Base-by-base conservation (phyloP, 352 stramenopile species). In the Pythium vanterpoolii region DNA sequence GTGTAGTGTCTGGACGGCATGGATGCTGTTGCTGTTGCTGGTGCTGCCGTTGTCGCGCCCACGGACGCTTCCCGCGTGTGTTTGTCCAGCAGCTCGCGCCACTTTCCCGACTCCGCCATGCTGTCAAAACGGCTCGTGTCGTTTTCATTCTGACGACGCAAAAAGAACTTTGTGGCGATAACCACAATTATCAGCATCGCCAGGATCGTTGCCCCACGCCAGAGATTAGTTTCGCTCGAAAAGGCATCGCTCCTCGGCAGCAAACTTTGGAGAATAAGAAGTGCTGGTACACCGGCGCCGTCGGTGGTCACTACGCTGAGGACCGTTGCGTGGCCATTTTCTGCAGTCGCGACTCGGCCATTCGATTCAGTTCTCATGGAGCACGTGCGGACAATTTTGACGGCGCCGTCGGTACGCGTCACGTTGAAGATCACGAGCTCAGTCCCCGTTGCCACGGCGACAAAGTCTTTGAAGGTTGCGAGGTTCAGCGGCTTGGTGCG, bases 401-500 rank as follows among this genome's bases (percentile, higher is more conserved):
- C 27, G 2, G 23, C 18, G 27, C 46, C 46, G 16, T 39, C 48
- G 33, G 1, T 28, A 4, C 51, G 42, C 1, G 42, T 56, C 21
- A 63, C 26, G 7, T 30, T 63, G 8, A 60, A 68, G 1, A 68
- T 11, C 11, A 44, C 21, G 30, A 68, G 30, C 33, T 56, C 38
- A 2, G 9, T 55, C 9, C 21, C 6, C 11, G 44, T 40, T 1
- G 61, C 38, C 0, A 48, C 46, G 0, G 56, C 24, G 6, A 68
- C n/a, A 27, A 60, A 28, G 5, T 42, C 34, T 34, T 63, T 62
- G 6, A 60, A 31, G 7, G 52, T 54, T 1, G 33, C 54, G 16
- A 68, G 19, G 8, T 60, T 38, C 6, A 63, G 28, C 52, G 53
- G 4, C 44, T 36, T 11, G 63, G 38, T 4, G 71, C 71, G 42